Percentiles rank a stretch among this genome's conserved stretches.
phyloP scores from a whole-genome alignment of 1,139 yeast species.

The Yamadazyma blattariae region DNA sequence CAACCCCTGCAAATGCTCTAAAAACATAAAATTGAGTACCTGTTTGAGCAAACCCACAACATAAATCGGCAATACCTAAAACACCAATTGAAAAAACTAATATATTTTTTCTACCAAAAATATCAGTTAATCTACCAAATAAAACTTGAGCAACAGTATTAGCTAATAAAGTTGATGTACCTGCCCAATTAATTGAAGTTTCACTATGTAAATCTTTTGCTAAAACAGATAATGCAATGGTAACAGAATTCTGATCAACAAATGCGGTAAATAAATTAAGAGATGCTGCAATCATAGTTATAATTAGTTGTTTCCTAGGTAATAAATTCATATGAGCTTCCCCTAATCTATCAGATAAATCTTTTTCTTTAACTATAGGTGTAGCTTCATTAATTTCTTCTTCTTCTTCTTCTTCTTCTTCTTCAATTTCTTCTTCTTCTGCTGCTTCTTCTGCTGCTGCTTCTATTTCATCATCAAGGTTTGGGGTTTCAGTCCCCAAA shows the following conservation, averaged over 20 bases:
- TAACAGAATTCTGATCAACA: conserved; percentile 45
- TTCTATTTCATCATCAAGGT: too few species aligned
- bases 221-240: conserved; percentile 36
- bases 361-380: conserved; percentile 8
- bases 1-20: conserved; percentile 45
- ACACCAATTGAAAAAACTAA: conserved; percentile 29
- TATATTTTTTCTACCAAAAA: conserved; percentile 42
- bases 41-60: conserved; percentile 41
- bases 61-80: conserved; percentile 36
- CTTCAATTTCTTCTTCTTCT: too few species aligned
- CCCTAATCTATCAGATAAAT: conserved; percentile 29
- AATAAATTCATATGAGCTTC: conserved; percentile 36
- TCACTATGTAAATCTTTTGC: conserved; percentile 36
- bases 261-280: conserved; percentile 25
- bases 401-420: too few species aligned
- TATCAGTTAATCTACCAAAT: conserved; percentile 43
- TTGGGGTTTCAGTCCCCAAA: too few species aligned
- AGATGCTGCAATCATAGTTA: conserved; percentile 26
- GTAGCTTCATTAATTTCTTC: not conserved
- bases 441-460: too few species aligned
- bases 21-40: conserved; percentile 41
- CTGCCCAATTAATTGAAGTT: conserved; percentile 49
- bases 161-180: conserved; percentile 46
- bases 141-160: conserved; percentile 44
- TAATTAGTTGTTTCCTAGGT: conserved; percentile 29